These are phyloP conservation scores for Ambrosiella xylebori DNA, from an alignment of 2,329 filamentous ascomycete species.

Conservation along the genomic window DNA sequence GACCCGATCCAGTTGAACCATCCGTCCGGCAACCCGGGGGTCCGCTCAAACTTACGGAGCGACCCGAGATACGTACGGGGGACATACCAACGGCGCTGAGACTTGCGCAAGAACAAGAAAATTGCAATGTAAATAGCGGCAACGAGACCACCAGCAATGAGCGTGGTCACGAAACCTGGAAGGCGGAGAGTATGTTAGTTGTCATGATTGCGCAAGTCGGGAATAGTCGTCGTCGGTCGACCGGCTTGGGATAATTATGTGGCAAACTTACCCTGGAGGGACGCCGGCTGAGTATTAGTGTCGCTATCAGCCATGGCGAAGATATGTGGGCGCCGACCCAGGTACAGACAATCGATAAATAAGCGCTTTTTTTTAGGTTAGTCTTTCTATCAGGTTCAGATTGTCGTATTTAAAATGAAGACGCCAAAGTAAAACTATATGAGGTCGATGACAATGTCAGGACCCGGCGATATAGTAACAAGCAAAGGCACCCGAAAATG, in stretches of 20 bases:
- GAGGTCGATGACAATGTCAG: background rate
- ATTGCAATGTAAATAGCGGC: conserved; percentile 26
- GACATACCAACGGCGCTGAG: conserved; percentile 30
- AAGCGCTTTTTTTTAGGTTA: background rate
- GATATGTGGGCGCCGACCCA: background rate
- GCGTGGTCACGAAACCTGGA: conserved; percentile 25
- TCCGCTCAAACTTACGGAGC: conserved; percentile 33
- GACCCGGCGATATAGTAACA: background rate
- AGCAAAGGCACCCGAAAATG: background rate
- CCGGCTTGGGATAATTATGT: background rate
- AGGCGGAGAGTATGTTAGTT: background rate
- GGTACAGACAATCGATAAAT: background rate
- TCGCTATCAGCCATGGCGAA: conserved; percentile 9
- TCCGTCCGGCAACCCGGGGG: conserved; percentile 37
- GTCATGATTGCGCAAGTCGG: background rate
- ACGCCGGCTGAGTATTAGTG: conserved; percentile 6
- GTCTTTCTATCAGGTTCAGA: background rate
- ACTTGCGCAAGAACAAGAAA: conserved; percentile 29
- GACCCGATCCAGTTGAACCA: conserved; percentile 44
- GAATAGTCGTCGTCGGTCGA: background rate
- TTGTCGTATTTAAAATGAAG: background rate
- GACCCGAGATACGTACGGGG: conserved; percentile 33
- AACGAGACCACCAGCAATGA: conserved; percentile 30
- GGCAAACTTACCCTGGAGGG: conserved; percentile 11
- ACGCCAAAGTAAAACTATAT: background rate